phyloP scores from a whole-genome alignment of 164 flowering plant species.

The Tinospora cordifolia region DNA sequence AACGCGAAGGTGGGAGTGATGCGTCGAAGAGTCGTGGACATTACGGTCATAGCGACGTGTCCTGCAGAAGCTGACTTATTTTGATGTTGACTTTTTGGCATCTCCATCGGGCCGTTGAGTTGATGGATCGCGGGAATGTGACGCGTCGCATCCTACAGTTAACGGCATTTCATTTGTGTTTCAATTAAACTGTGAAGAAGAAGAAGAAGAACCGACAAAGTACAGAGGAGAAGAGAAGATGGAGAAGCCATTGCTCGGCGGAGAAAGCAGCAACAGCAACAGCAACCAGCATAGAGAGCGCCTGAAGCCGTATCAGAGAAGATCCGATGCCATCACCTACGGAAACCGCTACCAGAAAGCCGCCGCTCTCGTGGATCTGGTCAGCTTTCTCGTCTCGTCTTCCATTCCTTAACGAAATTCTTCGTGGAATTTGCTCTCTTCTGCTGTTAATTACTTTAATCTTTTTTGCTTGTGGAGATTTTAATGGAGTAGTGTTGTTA shows the following conservation, averaged over 20 bases:
- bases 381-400: slow-evolving; percentile 15
- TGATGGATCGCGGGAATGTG: too few relatives aligned
- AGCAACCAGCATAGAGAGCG: background rate
- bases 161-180: too few relatives aligned
- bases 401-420: background rate
- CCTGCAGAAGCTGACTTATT: too few relatives aligned
- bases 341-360: slow-evolving; percentile 72
- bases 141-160: too few relatives aligned
- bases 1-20: too few relatives aligned
- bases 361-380: slow-evolving; percentile 93
- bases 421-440: background rate
- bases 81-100: too few relatives aligned
- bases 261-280: slow-evolving; percentile 24
- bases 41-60: too few relatives aligned
- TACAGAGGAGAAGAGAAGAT: slow-evolving; percentile 15
- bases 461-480: background rate
- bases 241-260: slow-evolving; percentile 40
- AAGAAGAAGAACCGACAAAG: too few relatives aligned
- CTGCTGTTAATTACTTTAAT: background rate
- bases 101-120: too few relatives aligned
- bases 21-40: too few relatives aligned
- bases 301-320: slow-evolving; percentile 22
- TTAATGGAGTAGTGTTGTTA: background rate
- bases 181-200: too few relatives aligned
- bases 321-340: slow-evolving; percentile 62